These are phyloP conservation scores for Saxophila tyrrhenica DNA, from an alignment of 495 filamentous ascomycete species.

Conservation along the genomic window DNA sequence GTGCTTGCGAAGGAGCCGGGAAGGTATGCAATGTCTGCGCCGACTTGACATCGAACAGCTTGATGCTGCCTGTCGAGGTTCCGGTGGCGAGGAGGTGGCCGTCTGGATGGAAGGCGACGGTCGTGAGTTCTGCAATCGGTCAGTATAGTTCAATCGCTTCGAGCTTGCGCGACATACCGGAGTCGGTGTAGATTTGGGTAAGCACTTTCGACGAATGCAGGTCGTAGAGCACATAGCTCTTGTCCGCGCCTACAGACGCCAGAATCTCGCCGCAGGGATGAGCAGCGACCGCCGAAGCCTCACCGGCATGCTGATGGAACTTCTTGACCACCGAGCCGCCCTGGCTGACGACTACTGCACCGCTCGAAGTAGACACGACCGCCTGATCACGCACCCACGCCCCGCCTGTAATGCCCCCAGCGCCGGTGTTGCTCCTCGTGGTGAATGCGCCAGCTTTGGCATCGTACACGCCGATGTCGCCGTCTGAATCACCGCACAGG, in stretches of 20 bases:
- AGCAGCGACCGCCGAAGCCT: constrained; percentile 61
- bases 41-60: constrained; percentile 72
- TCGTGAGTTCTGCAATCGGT: constrained; percentile 51
- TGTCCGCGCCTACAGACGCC: constrained; percentile 80
- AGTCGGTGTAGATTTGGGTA: constrained; percentile 68
- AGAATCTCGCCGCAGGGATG: constrained; percentile 80
- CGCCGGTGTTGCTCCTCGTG: constrained; percentile 24
- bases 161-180: constrained; percentile 47
- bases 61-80: constrained; percentile 61
- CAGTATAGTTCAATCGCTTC: not conserved
- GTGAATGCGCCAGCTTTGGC: constrained; percentile 34
- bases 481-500: constrained; percentile 70
- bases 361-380: constrained; percentile 62
- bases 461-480: constrained; percentile 68
- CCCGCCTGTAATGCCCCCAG: constrained; percentile 64
- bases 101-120: constrained; percentile 85
- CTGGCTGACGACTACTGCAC: constrained; percentile 65
- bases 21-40: constrained; percentile 59
- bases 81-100: constrained; percentile 87
- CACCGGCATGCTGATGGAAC: constrained; percentile 69
- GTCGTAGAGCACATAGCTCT: constrained; percentile 89
- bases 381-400: constrained; percentile 64
- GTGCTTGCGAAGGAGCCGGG: constrained; percentile 3
- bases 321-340: constrained; percentile 49
- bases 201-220: constrained; percentile 51